Base-by-base conservation (phyloP, 805 yeast species). In the Starmera dryadoides region DNA sequence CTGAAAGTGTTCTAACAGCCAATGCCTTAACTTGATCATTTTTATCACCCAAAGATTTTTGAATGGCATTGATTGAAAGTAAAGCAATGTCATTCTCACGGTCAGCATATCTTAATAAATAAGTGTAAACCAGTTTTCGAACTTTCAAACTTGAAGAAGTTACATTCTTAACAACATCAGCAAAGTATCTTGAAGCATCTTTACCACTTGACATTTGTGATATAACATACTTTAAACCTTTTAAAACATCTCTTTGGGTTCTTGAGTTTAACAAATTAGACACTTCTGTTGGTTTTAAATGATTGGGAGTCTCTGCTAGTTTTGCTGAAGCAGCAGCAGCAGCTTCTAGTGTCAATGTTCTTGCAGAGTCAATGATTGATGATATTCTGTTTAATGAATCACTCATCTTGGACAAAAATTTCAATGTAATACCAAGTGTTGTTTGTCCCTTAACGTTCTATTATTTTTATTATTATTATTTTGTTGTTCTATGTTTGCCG, bases 151-250 rank as follows among this genome's bases (percentile, higher is more conserved):
- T 75, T 5, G 69, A 49, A 16, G 91, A 79, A 6, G 86, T 83
- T 28, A 89, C 79, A 58, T 88, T 88, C 59, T 89, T 91, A 41
- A 93, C 82, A 5, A 93, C 93, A 52, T 85, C 89, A 0, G 97
- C 87, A 66, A 86, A 91, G 53, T 63, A 73, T 38, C 66, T 57
- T 2, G 63, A 46, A 1, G 58, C 54, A 18, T 60, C 50, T 29
- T 60, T 62, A 11, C 63, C 66, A 17, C 65, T 61, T 0, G 76
- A 64, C 52, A 72, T 60, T 35, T 69, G 48, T 0, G 70, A 57
- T 11, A 71, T 63, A 3, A 84, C 66, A 38, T 75, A 69, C 44
- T 77, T 78, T 65, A 84, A 60, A 0, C 86, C 86, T 16, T 64
- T 65, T 35, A 75, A 63, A 7, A 75, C 66, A 37, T 82, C 88